phyloP scores from a whole-genome alignment of 139 green algal species.

The Tetradesmus obliquus region DNA sequence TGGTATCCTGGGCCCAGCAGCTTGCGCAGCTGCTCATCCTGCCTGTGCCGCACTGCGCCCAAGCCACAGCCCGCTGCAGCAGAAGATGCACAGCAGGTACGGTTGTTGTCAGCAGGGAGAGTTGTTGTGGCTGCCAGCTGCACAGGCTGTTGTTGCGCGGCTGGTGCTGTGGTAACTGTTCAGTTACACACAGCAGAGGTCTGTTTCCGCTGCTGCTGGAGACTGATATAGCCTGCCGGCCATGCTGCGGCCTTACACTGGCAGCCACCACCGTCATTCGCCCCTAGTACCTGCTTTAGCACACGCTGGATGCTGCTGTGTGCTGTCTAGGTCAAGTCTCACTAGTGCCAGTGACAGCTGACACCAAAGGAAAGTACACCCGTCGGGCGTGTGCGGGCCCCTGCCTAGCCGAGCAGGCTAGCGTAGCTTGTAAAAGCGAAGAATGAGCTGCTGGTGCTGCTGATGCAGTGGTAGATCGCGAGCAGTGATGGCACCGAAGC shows the following conservation, averaged over 20 bases:
- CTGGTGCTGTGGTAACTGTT: background rate
- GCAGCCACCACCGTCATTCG: no score
- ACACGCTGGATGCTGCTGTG: background rate
- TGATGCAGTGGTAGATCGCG: background rate
- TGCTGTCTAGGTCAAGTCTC: background rate
- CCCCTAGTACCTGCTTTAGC: no score
- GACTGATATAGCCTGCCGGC: background rate
- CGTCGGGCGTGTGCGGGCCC: background rate
- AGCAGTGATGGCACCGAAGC: background rate
- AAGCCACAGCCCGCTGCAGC: conserved; percentile 1
- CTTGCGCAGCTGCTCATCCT: conserved; percentile 29
- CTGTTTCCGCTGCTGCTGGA: background rate
- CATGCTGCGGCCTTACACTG: background rate
- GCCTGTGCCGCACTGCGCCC: background rate
- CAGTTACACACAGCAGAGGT: background rate
- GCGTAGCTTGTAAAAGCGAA: background rate
- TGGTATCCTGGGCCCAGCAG: background rate
- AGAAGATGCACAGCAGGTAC: background rate
- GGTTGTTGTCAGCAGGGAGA: background rate
- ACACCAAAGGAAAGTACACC: background rate
- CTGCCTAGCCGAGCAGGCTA: background rate
- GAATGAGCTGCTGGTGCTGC: background rate
- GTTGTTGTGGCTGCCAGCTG: background rate
- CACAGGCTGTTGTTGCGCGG: background rate
- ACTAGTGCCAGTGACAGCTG: background rate